phyloP scores from a whole-genome alignment of 2,329 filamentous ascomycete genomes.

The Amylocarpus encephaloides region DNA sequence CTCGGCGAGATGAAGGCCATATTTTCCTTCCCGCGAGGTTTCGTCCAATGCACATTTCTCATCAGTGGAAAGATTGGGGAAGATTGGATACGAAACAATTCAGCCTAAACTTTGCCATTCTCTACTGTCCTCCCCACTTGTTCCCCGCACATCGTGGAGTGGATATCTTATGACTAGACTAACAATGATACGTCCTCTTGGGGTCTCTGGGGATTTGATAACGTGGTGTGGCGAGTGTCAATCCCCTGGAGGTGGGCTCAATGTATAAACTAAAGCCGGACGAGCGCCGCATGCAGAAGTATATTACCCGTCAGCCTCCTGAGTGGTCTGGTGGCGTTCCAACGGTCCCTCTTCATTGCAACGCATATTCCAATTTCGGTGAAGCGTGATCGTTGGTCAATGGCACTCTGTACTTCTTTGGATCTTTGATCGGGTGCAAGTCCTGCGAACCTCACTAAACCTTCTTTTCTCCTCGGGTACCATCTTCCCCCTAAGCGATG shows the following conservation, averaged over 20 bases:
- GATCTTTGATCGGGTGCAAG: no score
- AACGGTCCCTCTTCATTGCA: no score
- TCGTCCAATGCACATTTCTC: neutral
- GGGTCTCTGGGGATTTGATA: neutral
- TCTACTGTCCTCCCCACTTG: neutral
- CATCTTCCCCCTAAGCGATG: neutral
- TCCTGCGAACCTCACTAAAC: neutral
- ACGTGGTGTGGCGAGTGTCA: neutral
- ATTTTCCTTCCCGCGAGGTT: neutral
- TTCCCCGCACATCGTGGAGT: neutral
- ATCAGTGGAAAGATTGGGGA: neutral
- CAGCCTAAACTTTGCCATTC: neutral
- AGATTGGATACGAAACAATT: neutral
- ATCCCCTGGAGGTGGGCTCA: neutral
- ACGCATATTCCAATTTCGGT: no score
- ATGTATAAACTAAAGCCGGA: neutral
- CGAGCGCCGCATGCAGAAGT: neutral
- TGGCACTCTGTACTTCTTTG: no score
- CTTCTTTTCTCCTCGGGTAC: neutral
- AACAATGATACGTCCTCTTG: neutral
- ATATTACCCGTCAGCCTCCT: neutral
- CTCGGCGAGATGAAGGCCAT: neutral
- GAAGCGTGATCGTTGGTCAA: no score
- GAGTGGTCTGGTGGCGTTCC: neutral
- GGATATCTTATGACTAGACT: neutral